phyloP scores from a whole-genome alignment of 169 alveolate genomes.

The Cryptosporidium parvum region DNA sequence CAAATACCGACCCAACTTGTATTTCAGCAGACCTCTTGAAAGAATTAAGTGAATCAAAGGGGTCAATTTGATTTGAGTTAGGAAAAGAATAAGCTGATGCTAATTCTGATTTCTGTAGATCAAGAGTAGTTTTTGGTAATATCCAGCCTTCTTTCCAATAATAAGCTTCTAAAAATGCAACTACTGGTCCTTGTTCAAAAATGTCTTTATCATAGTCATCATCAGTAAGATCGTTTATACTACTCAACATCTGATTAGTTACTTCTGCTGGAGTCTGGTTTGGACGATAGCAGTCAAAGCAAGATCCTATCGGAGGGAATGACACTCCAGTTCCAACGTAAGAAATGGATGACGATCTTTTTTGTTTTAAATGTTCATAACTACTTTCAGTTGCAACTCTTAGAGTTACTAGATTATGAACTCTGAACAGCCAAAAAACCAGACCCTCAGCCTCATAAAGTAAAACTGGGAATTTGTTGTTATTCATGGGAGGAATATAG shows the following conservation, averaged over 20 bases:
- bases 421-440: constrained; percentile 58
- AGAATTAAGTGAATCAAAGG: constrained; percentile 9
- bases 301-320: constrained; percentile 51
- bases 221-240: constrained; percentile 27
- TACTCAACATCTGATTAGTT: constrained; percentile 37
- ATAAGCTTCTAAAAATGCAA: constrained; percentile 53
- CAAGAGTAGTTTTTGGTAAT: constrained; percentile 35
- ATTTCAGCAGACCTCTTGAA: constrained; percentile 21
- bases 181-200: constrained; percentile 42
- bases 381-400: constrained; percentile 65
- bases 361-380: constrained; percentile 40
- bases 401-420: constrained; percentile 58
- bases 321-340: constrained; percentile 45
- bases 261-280: constrained; percentile 37
- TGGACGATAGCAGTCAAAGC: constrained; percentile 40
- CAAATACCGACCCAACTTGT: constrained; percentile 64
- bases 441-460: constrained; percentile 57
- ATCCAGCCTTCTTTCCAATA: constrained; percentile 74
- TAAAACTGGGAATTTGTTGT: constrained; percentile 40
- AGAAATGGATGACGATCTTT: constrained; percentile 31
- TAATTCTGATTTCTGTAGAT: constrained; percentile 25
- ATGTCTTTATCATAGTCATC: constrained; percentile 51
- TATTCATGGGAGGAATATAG: constrained; percentile 28
- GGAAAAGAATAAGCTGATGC: background rate
- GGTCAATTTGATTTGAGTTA: constrained; percentile 8